Evolutionary conservation across 2,329 filamentous ascomycete species (phyloP).

Genomic region (Verticillium nonalfalfae): DNA sequence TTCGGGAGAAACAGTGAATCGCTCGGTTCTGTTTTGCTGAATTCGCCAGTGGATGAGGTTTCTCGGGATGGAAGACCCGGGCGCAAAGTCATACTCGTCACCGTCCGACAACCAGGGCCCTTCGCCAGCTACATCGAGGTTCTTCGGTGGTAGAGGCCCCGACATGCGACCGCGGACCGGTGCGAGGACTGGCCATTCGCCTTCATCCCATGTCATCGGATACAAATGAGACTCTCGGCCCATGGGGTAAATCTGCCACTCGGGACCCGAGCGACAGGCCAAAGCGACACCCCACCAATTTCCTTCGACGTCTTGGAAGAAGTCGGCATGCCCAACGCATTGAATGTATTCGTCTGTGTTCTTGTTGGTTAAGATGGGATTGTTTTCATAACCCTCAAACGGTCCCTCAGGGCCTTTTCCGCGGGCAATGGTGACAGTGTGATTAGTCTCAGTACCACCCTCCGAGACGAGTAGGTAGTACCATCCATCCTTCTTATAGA

Average conservation of each 20-base stretch:
- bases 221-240: slow-evolving; percentile 35
- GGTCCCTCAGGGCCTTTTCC: slow-evolving; percentile 34
- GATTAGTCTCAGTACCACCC: slow-evolving; percentile 40
- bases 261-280: slow-evolving; percentile 30
- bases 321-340: slow-evolving; percentile 49
- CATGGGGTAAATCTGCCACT: slow-evolving; percentile 32
- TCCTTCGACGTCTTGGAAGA: slow-evolving; percentile 41
- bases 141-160: slow-evolving; percentile 28
- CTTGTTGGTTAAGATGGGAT: slow-evolving; percentile 39
- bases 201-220: slow-evolving; percentile 26
- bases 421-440: slow-evolving; percentile 42
- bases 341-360: slow-evolving; percentile 40
- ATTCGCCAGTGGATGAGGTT: slow-evolving; percentile 53
- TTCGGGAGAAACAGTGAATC: slow-evolving; percentile 37
- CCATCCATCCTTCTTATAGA: slow-evolving; percentile 42
- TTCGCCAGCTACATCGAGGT: slow-evolving; percentile 19
- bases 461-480: slow-evolving; percentile 50
- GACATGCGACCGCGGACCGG: slow-evolving; percentile 20
- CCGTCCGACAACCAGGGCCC: slow-evolving; percentile 34
- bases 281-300: slow-evolving; percentile 36
- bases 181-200: slow-evolving; percentile 23
- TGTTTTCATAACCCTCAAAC: slow-evolving; percentile 31
- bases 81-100: slow-evolving; percentile 39
- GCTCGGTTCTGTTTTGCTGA: slow-evolving; percentile 28
- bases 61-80: slow-evolving; percentile 35